Evolutionary conservation across 345 rosid species (phyloP), one percentile per base, ranked within the genome.

Genomic region (Eutrema heterophyllum): DNA sequence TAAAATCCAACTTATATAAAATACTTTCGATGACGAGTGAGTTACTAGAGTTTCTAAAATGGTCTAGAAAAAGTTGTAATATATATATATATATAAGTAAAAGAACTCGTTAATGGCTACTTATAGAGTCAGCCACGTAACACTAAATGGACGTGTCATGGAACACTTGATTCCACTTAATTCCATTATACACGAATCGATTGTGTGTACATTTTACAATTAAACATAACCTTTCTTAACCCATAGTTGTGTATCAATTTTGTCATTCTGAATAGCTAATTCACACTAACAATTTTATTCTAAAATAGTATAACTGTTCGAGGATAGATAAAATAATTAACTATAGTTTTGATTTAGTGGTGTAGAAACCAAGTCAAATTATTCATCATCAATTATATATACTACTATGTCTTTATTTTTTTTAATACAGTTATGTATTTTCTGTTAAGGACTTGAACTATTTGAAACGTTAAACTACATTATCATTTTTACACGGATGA

Each of bases 1-100:
- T 26, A 65, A 40, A 49, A 18, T 29, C 67, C 41, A 38, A 59
- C 14, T 30, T 6, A 50, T 18, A 68, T 21, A 58, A 56, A 74
- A 41, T 51, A 11, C 27, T 68, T 46, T 10, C 41, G 74, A 64
- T 54, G 64, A 75, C 79, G 74, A 62, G 35, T 61, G 27, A 26
- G 74, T 52, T 44, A 52, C 64, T 45, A 12, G 44, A 68, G 74
- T 76, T 69, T 69, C 79, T 69, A 62, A 76, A 76, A 62, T 76
- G 51, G 75, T 76, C 79, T 76, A 62, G 70, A 76, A 43, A 57
- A 68, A 9, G 56, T 43, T 43, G 43, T 13, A 5, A 16, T 48
- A 38, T 26, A 9, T 48, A 29, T 29, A 29, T 53, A 29, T 53
- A 30, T 32, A 59, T 74, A 26, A 9, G 29, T 9, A 12, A 15